Evolutionary conservation across 1,284 basidiomycete genomes (phyloP), one percentile per base, ranked within the genome.

Genomic region (Pseudomicrostroma phylloplanum): DNA sequence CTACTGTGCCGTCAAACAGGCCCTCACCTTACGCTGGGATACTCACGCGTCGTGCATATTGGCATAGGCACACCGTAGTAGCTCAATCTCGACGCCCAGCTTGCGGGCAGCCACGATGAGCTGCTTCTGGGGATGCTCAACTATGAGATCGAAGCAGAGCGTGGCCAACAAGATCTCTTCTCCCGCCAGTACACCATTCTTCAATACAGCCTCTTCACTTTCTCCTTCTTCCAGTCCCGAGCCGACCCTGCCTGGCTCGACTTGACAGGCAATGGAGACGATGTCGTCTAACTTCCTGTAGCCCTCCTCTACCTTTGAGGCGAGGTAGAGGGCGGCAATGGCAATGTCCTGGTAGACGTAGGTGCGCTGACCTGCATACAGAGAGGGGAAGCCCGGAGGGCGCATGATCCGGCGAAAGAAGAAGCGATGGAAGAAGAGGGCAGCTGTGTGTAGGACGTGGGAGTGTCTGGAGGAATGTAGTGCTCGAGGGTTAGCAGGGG

Each of bases 381-480:
- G 51, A 8, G 51, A 19, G 26, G 19, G 51, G 8, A 15, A 54
- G 51, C 43, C 17, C 12, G 43, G 43, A 9, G 57, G 46, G 8
- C 36, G 56, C 83, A 92, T 84, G n/a, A 91, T 87, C 73, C 86
- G 87, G 59, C 92, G 85, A 91, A 96, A 92, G 81, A 90, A 96
- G 81, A 96, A 96, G 13, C 92, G 86, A 80, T 96, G 92, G 67
- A 94, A 89, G 84, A 91, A 91, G 3, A 88, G 89, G 30, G 90
- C 88, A 17, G 90, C 91, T 0, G 75, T 71, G 11, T 67, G 67
- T 63, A 73, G 67, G 26, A 77, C 75, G 53, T 77, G 73, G 53
- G 73, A 48, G 43, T n/a, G 43, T 3, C 30, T 36, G 30, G 4
- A 9, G 30, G 30, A 36, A 9, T 36, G 30, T 36, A 36, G 30